A percentile compares a stretch with the other conserved stretches of the same genome.
Evolutionary conservation across 345 rosid species (phyloP).

Genomic region (Trapa incisa): DNA sequence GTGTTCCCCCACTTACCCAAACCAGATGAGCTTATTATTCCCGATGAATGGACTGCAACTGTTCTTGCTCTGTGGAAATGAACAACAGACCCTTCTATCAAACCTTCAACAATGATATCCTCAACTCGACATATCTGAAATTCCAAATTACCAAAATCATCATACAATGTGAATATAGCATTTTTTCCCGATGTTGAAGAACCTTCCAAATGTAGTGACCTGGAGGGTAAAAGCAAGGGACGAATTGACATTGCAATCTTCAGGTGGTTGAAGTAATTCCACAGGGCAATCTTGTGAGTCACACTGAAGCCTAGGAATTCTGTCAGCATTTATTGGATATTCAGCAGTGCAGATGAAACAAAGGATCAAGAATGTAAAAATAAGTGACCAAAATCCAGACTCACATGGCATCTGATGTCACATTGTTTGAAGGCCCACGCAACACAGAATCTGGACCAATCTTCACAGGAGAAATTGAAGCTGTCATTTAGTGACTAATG

Average conservation of each 20-base stretch:
- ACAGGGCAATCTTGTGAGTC: constrained; percentile 66
- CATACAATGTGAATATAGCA: constrained; percentile 8
- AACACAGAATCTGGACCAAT: constrained; percentile 85
- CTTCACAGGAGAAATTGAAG: constrained; percentile 31
- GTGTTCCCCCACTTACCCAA: constrained; percentile 40
- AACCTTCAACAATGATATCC: constrained; percentile 79
- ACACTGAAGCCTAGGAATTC: constrained; percentile 83
- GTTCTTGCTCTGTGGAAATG: constrained; percentile 94
- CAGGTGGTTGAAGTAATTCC: constrained; percentile 88
- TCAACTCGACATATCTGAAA: constrained; percentile 94
- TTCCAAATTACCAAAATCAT: constrained; percentile 12
- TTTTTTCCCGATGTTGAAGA: neutral
- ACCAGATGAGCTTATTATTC: constrained; percentile 68
- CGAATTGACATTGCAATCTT: constrained; percentile 97
- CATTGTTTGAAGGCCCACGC: constrained; percentile 83
- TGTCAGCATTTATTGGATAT: constrained; percentile 17
- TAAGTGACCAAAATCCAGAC: constrained; percentile 20
- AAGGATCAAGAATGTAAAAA: constrained; percentile 2
- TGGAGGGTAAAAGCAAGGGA: constrained; percentile 94
- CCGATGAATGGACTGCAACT: constrained; percentile 56
- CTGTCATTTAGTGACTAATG: constrained; percentile 1
- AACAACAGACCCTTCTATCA: constrained; percentile 81
- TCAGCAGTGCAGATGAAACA: constrained; percentile 6
- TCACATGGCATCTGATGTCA: constrained; percentile 74
- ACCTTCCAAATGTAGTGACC: constrained; percentile 24